Percentiles rank a stretch among this genome's conserved stretches.
These are phyloP conservation scores for Penicillium dipodomyicola DNA, from an alignment of 495 filamentous ascomycete species.

Conservation along the genomic window DNA sequence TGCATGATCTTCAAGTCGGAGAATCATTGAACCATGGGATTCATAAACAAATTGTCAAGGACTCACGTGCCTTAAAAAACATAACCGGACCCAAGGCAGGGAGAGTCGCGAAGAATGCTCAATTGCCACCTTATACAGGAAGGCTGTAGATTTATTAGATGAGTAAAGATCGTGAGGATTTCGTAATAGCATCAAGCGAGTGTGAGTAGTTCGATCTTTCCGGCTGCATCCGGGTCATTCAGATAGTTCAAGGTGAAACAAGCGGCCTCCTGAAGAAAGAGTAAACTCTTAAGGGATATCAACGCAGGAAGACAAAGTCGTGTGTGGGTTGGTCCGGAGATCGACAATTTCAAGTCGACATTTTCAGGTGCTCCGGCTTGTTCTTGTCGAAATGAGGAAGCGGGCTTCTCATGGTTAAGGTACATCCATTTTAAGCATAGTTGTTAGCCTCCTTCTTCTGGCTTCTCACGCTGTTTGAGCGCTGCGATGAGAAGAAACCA, in stretches of 20 bases:
- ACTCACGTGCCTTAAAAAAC: background rate
- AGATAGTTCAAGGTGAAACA: slow-evolving; percentile 10
- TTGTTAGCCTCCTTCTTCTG: slow-evolving; percentile 33
- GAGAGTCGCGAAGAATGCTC: background rate
- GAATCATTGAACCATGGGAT: slow-evolving; percentile 15
- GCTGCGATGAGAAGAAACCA: slow-evolving; percentile 43
- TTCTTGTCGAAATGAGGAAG: slow-evolving; percentile 2
- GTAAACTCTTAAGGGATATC: slow-evolving; percentile 18
- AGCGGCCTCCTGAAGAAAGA: slow-evolving; percentile 9
- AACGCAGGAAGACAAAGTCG: slow-evolving; percentile 14
- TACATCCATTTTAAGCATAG: slow-evolving; percentile 27
- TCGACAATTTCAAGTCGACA: background rate
- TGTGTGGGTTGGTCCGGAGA: slow-evolving; percentile 8
- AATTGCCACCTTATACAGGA: background rate
- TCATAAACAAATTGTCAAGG: slow-evolving; percentile 20
- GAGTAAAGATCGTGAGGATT: slow-evolving; percentile 27
- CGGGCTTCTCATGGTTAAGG: background rate
- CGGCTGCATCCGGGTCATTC: slow-evolving; percentile 1
- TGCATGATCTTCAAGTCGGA: slow-evolving; percentile 5
- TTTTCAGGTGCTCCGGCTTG: slow-evolving; percentile 1
- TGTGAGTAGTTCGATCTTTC: slow-evolving; percentile 11
- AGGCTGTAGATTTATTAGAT: background rate
- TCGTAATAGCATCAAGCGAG: slow-evolving; percentile 30
- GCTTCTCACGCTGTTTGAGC: slow-evolving; percentile 35
- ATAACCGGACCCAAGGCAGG: background rate